Evolutionary conservation across 2,329 filamentous ascomycete genomes (phyloP), one percentile per base, ranked within the genome.

Genomic region (Incumbomyces delicatus): DNA sequence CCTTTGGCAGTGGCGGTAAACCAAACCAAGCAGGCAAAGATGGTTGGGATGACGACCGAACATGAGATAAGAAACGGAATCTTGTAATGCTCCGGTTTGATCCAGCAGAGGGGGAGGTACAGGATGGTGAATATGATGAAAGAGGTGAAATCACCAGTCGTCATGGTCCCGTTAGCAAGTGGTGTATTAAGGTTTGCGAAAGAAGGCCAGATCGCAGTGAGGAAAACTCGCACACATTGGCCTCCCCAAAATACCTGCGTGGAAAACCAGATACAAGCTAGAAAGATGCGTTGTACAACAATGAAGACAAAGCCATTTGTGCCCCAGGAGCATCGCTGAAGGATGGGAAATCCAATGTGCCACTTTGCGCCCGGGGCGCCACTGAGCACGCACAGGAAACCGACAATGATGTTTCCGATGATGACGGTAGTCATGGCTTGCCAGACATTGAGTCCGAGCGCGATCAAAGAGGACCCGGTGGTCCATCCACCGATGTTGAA

Each of bases 111-210:
- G 22, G 69, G 56, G 56, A 71, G 68, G n/a, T 68, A 48, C 13
- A 69, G 41, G 52, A 66, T 72, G 56, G 68, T 72, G 12, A 73
- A 49, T 2, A 71, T 48, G 50, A 66, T 72, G 10, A 60, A 64
- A 41, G 69, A 57, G 64, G 73, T 71, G 13, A 66, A 65, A 34
- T 62, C 63, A 0, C 67, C 70, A 12, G 69, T 68, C 55, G 73
- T 70, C 17, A 68, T 68, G 49, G 70, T 60, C 3, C 58, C 59
- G 2, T 57, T 62, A 1, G 70, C 61, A 10, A 72, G 65, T 17
- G 45, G 43, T 47, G 69, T 69, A 4, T 54, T 51, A 16, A 40
- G n/a, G 14, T 27, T 40, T 4, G 29, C 61, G 55, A 35, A 68
- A n/a, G 32, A 39, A 2, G 48, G 48, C 48, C 48, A 50, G 4